Base-by-base conservation (phyloP, 257 asterid genomes). In the Penstemon davidsonii region DNA sequence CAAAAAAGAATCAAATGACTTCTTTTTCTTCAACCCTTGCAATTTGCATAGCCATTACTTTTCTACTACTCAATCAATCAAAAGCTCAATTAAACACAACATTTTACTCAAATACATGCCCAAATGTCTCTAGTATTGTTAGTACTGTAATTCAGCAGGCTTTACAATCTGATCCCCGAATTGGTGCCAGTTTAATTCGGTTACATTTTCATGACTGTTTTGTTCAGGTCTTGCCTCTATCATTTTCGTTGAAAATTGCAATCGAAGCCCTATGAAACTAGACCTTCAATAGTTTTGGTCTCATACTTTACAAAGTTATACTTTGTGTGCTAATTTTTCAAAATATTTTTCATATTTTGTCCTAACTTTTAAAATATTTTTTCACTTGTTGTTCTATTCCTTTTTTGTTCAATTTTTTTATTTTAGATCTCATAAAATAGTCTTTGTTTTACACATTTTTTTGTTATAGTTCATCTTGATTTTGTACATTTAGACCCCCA, bases 131-230 rank as follows among this genome's bases (percentile, higher is more conserved):
- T 12, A 42, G 63, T 62, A 87, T 87, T 51, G 88, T 85, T 6
- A 64, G 52, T 38, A 68, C 55, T 18, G 70, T 74, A 12, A 61
- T 87, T 47, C 84, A 83, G 38, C 87, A 87, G 46, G 89, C 95
- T 36, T 73, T 76, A 36, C 82, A 65, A 55, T 79, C 87, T 5
- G 91, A 87, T 83, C 77, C 85, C 0, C 84, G 90, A 8, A 81
- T 88, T 2, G 87, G 85, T 0, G 91, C 84, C 36, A 85, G 88
- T 78, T 85, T 88, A 40, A 73, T 82, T 49, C 84, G 88, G 0
- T 88, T 88, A 15, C 90, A 85, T 68, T 83, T 87, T 49, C 90
- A 84, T 12, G 95, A 87, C 15, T 87, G 88, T 62, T 82, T 87
- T 33, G 89, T 87, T 46, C 73, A 86, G 73, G 88, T 86, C 7